phyloP scores from a whole-genome alignment of 371 early-diverging fungal genomes.

The Mucor sp. region DNA sequence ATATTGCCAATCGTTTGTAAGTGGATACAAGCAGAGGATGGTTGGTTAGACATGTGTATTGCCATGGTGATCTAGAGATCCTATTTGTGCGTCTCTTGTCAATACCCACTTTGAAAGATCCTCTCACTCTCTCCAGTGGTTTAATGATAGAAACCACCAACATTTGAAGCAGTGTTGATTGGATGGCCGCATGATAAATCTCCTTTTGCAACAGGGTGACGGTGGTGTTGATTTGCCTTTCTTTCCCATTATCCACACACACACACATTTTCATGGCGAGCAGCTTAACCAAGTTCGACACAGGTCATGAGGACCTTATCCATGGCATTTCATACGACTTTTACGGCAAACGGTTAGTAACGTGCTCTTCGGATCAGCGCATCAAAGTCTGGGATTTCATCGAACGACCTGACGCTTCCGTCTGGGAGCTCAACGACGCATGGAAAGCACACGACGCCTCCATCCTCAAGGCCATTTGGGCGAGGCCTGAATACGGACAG shows the following conservation, averaged over 20 bases:
- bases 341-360: constrained; percentile 88
- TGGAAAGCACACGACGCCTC: constrained; percentile 93
- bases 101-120: no score
- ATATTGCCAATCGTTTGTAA: no score
- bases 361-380: constrained; percentile 91
- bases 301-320: constrained; percentile 92
- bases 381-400: constrained; percentile 91
- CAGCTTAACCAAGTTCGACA: constrained; percentile 60
- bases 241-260: background rate
- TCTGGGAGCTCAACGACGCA: constrained; percentile 84
- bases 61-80: no score
- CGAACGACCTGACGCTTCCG: constrained; percentile 57
- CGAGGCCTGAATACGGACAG: constrained; percentile 93
- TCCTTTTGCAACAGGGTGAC: background rate
- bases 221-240: background rate
- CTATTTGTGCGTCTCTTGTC: no score
- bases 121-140: no score
- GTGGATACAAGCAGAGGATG: no score
- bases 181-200: background rate
- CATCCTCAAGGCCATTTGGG: constrained; percentile 85
- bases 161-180: background rate
- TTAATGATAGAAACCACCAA: no score
- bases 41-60: no score
- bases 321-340: constrained; percentile 92
- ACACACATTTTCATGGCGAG: constrained; percentile 12